Evolutionary conservation across 352 stramenopile species (phyloP), one percentile per base, ranked within the genome.

Genomic region (Pythium dissimile): DNA sequence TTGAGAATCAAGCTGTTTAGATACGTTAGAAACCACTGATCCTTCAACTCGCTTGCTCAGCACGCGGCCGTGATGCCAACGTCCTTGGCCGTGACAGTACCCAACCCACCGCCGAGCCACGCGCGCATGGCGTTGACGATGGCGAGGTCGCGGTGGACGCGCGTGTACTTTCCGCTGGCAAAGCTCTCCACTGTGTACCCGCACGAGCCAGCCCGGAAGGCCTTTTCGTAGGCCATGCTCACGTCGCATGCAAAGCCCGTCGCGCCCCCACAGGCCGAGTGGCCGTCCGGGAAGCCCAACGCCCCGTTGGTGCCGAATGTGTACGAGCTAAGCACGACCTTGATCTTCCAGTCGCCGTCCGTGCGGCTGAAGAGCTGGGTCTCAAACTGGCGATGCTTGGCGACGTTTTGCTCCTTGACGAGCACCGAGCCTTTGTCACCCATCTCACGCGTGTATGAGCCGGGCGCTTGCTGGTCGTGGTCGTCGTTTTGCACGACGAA

Each of bases 401-500:
- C 51, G 6, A 87, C 76, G 46, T 84, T 50, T 44, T 77, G 73
- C 31, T 69, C 67, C 43, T 77, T 80, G 37, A 91, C 58, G 11
- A 89, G 59, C 0, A 91, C 61, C 2, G 73, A 88, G 2, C 79
- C 80, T 27, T 70, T 61, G 38, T 73, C 60, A 0, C 70, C 66
- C 80, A 91, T 91, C 30, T 82, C 64, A 5, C 80, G 75, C 15
- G 77, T 68, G 1, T 49, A 69, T 8, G 73, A 86, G 16, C 73
- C 79, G 0, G 68, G 62, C 39, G 60, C 67, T 45, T 91, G 77
- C 52, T 91, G 81, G 64, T 91, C 81, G 54, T 84, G 73, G 56
- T 89, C 79, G 28, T 89, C 81, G 57, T 89, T 91, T 54, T 91
- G 81, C 9, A 91, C 68, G 37, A 87, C 81, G 23, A 88, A 86